Evolutionary conservation across 495 filamentous ascomycete species (phyloP), one percentile per base, ranked within the genome.

Genomic region (Penicillium robsamsonii): DNA sequence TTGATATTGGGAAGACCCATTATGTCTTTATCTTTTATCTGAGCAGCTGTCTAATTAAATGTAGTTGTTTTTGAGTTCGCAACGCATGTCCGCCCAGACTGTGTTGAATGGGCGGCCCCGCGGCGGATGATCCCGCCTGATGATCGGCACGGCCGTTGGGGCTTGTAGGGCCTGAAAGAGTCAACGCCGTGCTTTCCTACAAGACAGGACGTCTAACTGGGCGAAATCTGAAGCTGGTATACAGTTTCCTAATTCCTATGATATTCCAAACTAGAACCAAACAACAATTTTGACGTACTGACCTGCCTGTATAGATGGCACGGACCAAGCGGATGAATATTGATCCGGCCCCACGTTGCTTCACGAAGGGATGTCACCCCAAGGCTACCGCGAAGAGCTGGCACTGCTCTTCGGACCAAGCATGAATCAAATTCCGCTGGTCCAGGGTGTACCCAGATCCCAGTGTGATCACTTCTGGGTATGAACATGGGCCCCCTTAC

Each of bases 391-490:
- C 25, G 18, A 43, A 20, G 51, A 49, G 42, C 27, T 56, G 17
- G 38, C 35, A 40, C 46, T 24, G 38, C 33, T 58, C 17, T 40
- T 49, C 48, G 50, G 49, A 58, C 56, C 46, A 62, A 59, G 24
- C 7, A 62, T 64, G 64, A 40, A 58, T 53, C 66, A 69, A 46
- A 42, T 56, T n/a, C 63, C 57, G n/a, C 18, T 69, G 11, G 15
- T 56, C 15, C 35, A 55, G n/a, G 49, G 35, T 33, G 30, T 3
- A 46, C 50, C 38, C 1, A 49, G 22, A n/a, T 41, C 25, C 7
- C 35, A 24, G 52, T 69, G 66, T 57, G 53, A 41, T n/a, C 58
- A 56, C n/a, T 57, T 69, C 43, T 69, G 66, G 66, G 66, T 69
- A 57, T 24, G 63, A 25, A 31, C 27, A n/a, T 17, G 17, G 24